A percentile compares a stretch with the other conserved stretches of the same genome.
Conservation (phyloP, 1,284 basidiomycete species). For the Veloboletus limbatus region DNA sequence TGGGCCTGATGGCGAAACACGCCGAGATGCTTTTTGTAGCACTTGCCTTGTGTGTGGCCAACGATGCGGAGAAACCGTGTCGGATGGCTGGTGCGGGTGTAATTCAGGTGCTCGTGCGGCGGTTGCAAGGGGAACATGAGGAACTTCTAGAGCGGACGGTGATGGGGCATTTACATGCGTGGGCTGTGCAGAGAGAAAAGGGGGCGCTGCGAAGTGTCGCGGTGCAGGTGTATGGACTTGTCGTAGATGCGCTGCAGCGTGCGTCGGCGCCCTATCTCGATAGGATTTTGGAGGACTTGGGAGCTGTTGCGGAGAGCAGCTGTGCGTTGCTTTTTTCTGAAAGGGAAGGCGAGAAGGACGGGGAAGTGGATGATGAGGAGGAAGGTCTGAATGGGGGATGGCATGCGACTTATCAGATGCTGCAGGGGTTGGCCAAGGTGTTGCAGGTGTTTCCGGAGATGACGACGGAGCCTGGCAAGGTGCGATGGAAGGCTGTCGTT, state of each 20-base stretch:
- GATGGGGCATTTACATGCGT: constrained; percentile 73
- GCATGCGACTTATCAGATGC: constrained; percentile 82
- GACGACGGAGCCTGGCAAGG: constrained; percentile 25
- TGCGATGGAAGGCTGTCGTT: constrained; percentile 67
- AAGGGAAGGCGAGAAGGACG: constrained; percentile 44
- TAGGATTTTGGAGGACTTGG: constrained; percentile 60
- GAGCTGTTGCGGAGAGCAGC: constrained; percentile 48
- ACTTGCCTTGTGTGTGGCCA: constrained; percentile 90
- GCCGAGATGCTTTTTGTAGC: constrained; percentile 91
- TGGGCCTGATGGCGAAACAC: constrained; percentile 74
- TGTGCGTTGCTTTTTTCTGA: constrained; percentile 39
- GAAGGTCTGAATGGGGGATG: constrained; percentile 58
- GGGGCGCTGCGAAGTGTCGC: constrained; percentile 68
- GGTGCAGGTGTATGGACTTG: constrained; percentile 78
- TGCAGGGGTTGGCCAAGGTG: constrained; percentile 67
- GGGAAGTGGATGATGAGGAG: constrained; percentile 36
- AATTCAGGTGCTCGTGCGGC: constrained; percentile 71
- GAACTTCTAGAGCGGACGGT: constrained; percentile 37
- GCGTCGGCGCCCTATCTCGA: constrained; percentile 50
- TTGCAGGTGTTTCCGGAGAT: constrained; percentile 56
- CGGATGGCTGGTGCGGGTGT: constrained; percentile 84
- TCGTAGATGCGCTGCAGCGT: constrained; percentile 63
- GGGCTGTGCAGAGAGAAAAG: constrained; percentile 70
- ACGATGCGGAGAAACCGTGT: constrained; percentile 89
- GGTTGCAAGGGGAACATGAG: constrained; percentile 62